A percentile compares a stretch with the other conserved stretches of the same genome.
These are phyloP conservation scores for Fusarium stilboides DNA, from an alignment of 2,329 filamentous ascomycete genomes.

Conservation along the genomic window DNA sequence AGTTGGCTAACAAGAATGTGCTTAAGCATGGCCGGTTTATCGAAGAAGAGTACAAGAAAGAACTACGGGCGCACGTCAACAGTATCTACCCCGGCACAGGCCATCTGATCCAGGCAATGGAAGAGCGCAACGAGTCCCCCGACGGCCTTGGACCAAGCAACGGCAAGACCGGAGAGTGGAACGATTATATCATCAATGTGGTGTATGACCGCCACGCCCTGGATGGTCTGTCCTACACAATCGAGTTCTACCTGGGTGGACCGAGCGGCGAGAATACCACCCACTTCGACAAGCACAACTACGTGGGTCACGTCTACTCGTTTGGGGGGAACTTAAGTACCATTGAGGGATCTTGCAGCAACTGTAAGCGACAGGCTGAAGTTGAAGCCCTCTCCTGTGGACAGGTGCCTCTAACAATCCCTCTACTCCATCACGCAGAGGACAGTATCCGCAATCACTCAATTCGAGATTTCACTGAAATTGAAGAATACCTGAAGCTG, in stretches of 20 bases:
- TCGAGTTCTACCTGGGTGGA: neutral
- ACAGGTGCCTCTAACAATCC: neutral
- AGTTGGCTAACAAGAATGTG: neutral
- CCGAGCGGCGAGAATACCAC: neutral
- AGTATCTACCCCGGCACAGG: neutral
- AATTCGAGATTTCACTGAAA: fast-evolving
- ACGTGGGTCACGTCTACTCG: neutral
- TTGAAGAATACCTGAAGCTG: neutral
- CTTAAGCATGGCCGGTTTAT: neutral
- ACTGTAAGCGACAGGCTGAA: neutral
- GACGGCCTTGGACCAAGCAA: fast-evolving
- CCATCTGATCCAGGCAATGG: neutral
- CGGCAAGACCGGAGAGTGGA: fast-evolving
- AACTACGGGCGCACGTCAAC: neutral
- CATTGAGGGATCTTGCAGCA: neutral
- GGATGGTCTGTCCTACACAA: neutral
- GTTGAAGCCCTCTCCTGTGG: neutral
- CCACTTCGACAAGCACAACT: neutral
- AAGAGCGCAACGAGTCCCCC: fast-evolving
- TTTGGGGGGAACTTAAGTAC: neutral
- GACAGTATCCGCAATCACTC: neutral
- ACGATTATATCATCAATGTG: neutral
- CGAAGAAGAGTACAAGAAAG: neutral
- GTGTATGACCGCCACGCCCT: neutral
- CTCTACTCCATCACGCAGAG: neutral